Conservation (phyloP, 1,284 basidiomycete genomes). For the Boletus sp. region DNA sequence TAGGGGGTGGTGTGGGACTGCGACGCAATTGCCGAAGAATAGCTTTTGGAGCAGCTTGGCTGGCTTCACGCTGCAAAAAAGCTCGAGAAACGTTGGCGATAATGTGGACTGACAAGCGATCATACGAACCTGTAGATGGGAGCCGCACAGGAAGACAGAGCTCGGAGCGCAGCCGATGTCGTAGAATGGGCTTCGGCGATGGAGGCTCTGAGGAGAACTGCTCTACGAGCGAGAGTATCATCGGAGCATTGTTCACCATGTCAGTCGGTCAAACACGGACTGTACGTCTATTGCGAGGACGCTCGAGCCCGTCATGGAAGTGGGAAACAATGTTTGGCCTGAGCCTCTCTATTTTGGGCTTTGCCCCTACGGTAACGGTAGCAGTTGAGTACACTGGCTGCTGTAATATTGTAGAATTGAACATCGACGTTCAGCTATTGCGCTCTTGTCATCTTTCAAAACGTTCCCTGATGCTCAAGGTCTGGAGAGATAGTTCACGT, state of each 20-base stretch:
- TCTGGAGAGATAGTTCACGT: constrained; percentile 48
- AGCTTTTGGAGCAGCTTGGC: constrained; percentile 48
- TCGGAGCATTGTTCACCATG: constrained; percentile 55
- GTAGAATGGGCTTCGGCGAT: constrained; percentile 21
- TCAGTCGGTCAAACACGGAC: constrained; percentile 14
- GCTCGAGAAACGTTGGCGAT: constrained; percentile 40
- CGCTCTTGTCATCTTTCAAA: not conserved
- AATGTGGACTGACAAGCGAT: constrained; percentile 7
- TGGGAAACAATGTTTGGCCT: not conserved
- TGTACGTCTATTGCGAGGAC: not conserved
- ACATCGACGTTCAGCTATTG: not conserved
- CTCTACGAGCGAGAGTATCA: constrained; percentile 41
- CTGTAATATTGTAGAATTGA: not conserved
- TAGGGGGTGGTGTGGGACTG: constrained; percentile 37
- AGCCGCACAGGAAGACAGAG: constrained; percentile 65
- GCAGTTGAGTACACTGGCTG: too few species aligned
- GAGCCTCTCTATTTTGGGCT: constrained; percentile 4
- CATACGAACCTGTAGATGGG: constrained; percentile 54
- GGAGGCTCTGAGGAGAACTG: constrained; percentile 26
- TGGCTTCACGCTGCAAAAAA: constrained; percentile 66
- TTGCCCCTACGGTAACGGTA: not conserved
- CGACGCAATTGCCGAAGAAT: constrained; percentile 45
- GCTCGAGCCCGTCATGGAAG: constrained; percentile 15
- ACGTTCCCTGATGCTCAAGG: constrained; percentile 44
- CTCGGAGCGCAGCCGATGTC: constrained; percentile 41